Percentiles rank a stretch among this genome's conserved stretches.
Evolutionary conservation across 345 rosid species (phyloP).

Genomic region (Populus tremula): DNA sequence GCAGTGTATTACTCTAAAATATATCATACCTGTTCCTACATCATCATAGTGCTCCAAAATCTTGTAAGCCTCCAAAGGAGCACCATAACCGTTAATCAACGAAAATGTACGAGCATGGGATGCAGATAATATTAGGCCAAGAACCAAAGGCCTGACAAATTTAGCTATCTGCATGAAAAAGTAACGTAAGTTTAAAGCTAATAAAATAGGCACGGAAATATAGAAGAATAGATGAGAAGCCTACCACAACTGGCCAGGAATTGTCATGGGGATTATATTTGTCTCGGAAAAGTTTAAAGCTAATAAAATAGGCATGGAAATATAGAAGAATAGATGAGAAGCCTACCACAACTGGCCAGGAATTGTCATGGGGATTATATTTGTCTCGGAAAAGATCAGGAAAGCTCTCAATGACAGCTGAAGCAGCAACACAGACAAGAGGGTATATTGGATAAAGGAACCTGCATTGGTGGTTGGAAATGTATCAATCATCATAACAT

Average conservation of each 20-base stretch:
- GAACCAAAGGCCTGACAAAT: constrained; percentile 61
- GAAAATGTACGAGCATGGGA: constrained; percentile 91
- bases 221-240: constrained; percentile 19
- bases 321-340: constrained; percentile 11
- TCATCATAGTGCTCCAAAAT: constrained; percentile 88
- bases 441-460: constrained; percentile 95
- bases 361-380: constrained; percentile 47
- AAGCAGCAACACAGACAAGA: constrained; percentile 89
- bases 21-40: constrained; percentile 56
- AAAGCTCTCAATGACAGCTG: constrained; percentile 93
- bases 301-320: background rate
- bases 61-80: constrained; percentile 81
- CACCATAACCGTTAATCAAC: constrained; percentile 77
- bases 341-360: constrained; percentile 54
- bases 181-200: background rate
- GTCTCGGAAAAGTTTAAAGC: constrained; percentile 48
- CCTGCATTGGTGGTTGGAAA: constrained; percentile 41
- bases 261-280: constrained; percentile 49
- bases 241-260: constrained; percentile 53
- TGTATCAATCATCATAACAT: constrained; percentile 10
- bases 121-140: constrained; percentile 72
- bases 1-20: background rate
- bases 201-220: background rate
- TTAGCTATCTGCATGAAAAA: constrained; percentile 64
- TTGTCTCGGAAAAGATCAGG: constrained; percentile 78